These are phyloP conservation scores for Phytophthora parvispora DNA, from an alignment of 352 stramenopile genomes.

Conservation along the genomic window DNA sequence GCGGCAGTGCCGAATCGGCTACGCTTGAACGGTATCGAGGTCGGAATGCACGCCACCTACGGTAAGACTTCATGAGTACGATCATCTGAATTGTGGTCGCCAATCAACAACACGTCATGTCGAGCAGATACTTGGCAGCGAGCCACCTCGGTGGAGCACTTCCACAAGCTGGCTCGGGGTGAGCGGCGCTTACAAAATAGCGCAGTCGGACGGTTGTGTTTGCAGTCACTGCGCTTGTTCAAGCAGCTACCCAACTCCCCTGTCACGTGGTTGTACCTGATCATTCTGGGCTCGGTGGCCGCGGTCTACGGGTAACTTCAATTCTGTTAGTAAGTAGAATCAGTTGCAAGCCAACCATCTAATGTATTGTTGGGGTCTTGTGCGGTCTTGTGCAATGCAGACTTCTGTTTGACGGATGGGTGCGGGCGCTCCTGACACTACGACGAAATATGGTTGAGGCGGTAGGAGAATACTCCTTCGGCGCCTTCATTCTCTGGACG, in stretches of 20 bases:
- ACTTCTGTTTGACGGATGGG: constrained; percentile 73
- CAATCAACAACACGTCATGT: neutral
- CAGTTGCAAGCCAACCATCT: neutral
- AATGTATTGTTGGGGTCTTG: neutral
- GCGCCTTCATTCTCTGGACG: constrained; percentile 73
- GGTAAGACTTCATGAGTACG: constrained; percentile 6
- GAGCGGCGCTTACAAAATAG: constrained; percentile 57
- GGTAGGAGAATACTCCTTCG: constrained; percentile 63
- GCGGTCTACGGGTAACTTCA: constrained; percentile 70
- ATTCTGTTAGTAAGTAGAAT: neutral
- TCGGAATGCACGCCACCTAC: constrained; percentile 26
- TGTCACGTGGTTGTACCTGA: constrained; percentile 85
- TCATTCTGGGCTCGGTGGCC: constrained; percentile 63
- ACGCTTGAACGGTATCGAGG: neutral
- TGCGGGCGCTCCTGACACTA: constrained; percentile 65
- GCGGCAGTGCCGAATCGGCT: neutral
- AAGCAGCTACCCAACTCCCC: constrained; percentile 87
- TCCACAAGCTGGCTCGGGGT: constrained; percentile 64
- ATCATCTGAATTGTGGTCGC: neutral
- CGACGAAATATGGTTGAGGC: constrained; percentile 59
- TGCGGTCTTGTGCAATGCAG: constrained; percentile 31
- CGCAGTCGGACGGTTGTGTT: constrained; percentile 65
- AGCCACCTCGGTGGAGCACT: constrained; percentile 75
- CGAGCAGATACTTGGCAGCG: constrained; percentile 75
- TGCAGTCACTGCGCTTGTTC: constrained; percentile 69